Conservation (phyloP, 805 yeast genomes). For the Torulaspora delbrueckii region DNA sequence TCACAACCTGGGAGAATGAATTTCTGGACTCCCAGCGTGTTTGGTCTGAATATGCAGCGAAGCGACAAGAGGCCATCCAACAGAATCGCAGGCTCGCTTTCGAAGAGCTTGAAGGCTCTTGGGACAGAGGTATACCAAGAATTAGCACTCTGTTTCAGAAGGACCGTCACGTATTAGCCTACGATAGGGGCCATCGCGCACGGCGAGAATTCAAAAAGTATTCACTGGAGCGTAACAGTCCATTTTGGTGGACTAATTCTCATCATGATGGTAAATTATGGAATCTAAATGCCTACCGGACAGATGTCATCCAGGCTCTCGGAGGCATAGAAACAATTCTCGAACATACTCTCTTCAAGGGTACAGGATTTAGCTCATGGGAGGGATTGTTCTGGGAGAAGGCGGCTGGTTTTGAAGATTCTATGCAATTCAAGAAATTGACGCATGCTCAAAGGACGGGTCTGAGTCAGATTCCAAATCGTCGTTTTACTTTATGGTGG, state of each 20-base stretch:
- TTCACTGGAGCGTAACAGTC: slow-evolving; percentile 66
- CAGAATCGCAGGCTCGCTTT: slow-evolving; percentile 81
- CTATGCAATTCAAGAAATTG: slow-evolving; percentile 86
- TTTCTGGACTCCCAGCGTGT: slow-evolving; percentile 90
- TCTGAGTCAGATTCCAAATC: slow-evolving; percentile 92
- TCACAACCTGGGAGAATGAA: slow-evolving; percentile 96
- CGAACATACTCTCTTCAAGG: slow-evolving; percentile 92
- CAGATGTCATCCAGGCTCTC: slow-evolving; percentile 93
- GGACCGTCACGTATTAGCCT: slow-evolving; percentile 89
- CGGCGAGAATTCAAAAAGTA: slow-evolving; percentile 75
- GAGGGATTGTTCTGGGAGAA: slow-evolving; percentile 99
- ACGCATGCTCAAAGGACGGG: slow-evolving; percentile 98
- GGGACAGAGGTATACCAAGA: slow-evolving; percentile 97
- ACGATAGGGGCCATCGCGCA: slow-evolving; percentile 88
- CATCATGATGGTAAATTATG: slow-evolving; percentile 95
- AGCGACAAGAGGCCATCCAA: slow-evolving; percentile 78
- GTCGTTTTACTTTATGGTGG: slow-evolving; percentile 99
- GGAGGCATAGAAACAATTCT: slow-evolving; percentile 96
- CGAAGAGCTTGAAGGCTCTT: slow-evolving; percentile 88
- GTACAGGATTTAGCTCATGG: slow-evolving; percentile 97
- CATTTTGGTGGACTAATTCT: slow-evolving; percentile 95
- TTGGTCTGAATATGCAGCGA: slow-evolving; percentile 95
- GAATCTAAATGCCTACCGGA: slow-evolving; percentile 87
- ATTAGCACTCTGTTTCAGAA: slow-evolving; percentile 92
- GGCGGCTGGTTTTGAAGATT: slow-evolving; percentile 94